These are phyloP conservation scores for Mortierella antarctica DNA, from an alignment of 192 early-diverging fungal genomes.

Conservation along the genomic window DNA sequence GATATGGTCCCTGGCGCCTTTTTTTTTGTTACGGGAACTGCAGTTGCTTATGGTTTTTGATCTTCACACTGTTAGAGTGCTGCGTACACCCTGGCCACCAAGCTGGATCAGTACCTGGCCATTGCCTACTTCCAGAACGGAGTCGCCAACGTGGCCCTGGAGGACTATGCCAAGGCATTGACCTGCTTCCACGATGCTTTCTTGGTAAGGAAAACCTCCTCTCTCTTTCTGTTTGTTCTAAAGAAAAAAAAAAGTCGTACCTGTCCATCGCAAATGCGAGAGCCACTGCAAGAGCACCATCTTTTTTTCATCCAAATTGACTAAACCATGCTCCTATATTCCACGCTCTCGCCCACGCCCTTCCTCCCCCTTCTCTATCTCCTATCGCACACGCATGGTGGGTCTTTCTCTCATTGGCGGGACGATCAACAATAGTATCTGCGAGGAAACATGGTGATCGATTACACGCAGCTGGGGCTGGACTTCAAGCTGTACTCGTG, in stretches of 20 bases:
- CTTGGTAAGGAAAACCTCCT: constrained; percentile 61
- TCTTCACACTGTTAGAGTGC: constrained; percentile 65
- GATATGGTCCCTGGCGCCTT: neutral
- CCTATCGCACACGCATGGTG: too few relatives aligned
- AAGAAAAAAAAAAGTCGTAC: constrained; percentile 1
- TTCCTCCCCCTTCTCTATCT: too few relatives aligned
- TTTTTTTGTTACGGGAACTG: neutral
- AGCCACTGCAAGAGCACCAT: neutral
- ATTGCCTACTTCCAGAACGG: constrained; percentile 95
- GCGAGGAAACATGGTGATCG: constrained; percentile 88
- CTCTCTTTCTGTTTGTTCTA: neutral
- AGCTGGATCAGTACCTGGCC: constrained; percentile 88
- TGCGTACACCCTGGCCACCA: constrained; percentile 78
- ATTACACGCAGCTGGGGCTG: constrained; percentile 96
- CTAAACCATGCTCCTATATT: too few relatives aligned
- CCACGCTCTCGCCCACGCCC: too few relatives aligned
- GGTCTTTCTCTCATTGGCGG: too few relatives aligned
- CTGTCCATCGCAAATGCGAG: neutral
- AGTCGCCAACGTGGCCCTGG: constrained; percentile 79
- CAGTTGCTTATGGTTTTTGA: neutral
- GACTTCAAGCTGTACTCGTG: constrained; percentile 89
- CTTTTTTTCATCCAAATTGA: neutral
- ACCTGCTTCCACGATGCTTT: constrained; percentile 85
- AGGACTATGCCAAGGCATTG: constrained; percentile 76
- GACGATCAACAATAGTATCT: constrained; percentile 60